Percentiles rank a stretch among this genome's conserved stretches.
These are phyloP conservation scores for Chaetomium strumarium DNA, from an alignment of 2,329 filamentous ascomycete species.

Conservation along the genomic window DNA sequence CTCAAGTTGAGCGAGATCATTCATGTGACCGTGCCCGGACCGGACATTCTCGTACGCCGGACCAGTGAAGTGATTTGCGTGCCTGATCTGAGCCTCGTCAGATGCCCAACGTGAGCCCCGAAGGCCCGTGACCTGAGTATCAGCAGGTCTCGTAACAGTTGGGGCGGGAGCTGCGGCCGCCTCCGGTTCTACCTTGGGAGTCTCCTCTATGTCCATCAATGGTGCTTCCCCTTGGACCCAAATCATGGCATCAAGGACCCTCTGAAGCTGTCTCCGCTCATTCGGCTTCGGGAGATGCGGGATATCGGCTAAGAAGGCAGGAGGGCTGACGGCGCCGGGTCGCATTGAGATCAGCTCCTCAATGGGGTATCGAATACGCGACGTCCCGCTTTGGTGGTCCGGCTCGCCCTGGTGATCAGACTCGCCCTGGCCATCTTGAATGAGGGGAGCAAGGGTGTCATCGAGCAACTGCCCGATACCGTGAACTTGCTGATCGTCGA, in stretches of 20 bases:
- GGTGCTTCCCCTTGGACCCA: conserved; percentile 7
- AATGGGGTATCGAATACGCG: conserved; percentile 6
- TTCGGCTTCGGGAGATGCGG: conserved; percentile 1
- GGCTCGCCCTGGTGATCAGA: neutral
- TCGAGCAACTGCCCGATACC: neutral
- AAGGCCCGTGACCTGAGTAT: conserved; percentile 4
- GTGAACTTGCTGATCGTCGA: neutral
- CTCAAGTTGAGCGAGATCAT: conserved; percentile 13
- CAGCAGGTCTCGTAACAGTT: neutral
- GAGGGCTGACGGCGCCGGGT: neutral
- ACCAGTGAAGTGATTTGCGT: conserved; percentile 15
- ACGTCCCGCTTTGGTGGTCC: neutral
- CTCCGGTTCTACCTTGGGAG: neutral
- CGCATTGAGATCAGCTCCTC: conserved; percentile 9
- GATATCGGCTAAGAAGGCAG: conserved; percentile 2
- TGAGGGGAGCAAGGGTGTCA: neutral
- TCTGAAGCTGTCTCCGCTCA: too few relatives aligned
- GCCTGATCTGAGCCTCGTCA: neutral
- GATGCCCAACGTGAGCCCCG: conserved; percentile 16
- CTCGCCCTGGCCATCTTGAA: neutral
- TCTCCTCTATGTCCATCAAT: too few relatives aligned
- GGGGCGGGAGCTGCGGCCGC: neutral
- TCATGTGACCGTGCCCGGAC: conserved; percentile 9
- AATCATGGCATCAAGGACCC: too few relatives aligned
- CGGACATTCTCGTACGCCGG: conserved; percentile 13